These are phyloP conservation scores for Hypomontagnella submonticulosa DNA, from an alignment of 495 filamentous ascomycete species.

Conservation along the genomic window DNA sequence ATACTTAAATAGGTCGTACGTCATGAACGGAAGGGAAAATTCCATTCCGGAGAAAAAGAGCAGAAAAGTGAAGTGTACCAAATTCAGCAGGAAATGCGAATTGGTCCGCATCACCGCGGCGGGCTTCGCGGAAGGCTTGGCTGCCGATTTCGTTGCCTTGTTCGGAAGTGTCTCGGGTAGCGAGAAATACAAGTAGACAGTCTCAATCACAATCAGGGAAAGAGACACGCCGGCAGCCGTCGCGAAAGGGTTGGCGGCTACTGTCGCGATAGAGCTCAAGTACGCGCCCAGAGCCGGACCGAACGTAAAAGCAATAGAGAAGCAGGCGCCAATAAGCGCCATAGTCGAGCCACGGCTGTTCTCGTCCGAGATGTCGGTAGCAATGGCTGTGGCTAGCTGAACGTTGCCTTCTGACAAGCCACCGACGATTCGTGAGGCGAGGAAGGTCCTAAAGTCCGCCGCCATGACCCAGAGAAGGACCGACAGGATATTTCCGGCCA, in stretches of 20 bases:
- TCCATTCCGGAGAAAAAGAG: slow-evolving; percentile 98
- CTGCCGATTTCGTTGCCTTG: slow-evolving; percentile 48
- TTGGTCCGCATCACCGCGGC: slow-evolving; percentile 70
- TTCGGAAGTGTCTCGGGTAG: slow-evolving; percentile 89
- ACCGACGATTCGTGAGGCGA: slow-evolving; percentile 90
- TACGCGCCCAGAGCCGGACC: slow-evolving; percentile 91
- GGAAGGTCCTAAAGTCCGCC: slow-evolving; percentile 93
- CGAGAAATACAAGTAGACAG: slow-evolving; percentile 83
- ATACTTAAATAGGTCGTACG: slow-evolving; percentile 88
- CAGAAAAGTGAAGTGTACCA: slow-evolving; percentile 89
- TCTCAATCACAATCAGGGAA: slow-evolving; percentile 84
- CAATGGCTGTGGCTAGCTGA: slow-evolving; percentile 95
- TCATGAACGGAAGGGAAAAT: slow-evolving; percentile 96
- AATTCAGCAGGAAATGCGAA: slow-evolving; percentile 82
- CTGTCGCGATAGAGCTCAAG: slow-evolving; percentile 75
- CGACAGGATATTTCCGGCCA: slow-evolving; percentile 93
- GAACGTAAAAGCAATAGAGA: slow-evolving; percentile 96
- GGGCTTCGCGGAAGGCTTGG: slow-evolving; percentile 37
- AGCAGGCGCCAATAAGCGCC: slow-evolving; percentile 95
- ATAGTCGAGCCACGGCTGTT: slow-evolving; percentile 86
- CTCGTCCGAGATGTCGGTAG: slow-evolving; percentile 92
- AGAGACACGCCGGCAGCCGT: slow-evolving; percentile 88
- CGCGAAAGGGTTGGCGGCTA: slow-evolving; percentile 91
- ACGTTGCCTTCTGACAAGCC: slow-evolving; percentile 97
- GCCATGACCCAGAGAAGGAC: slow-evolving; percentile 95